Conservation (phyloP, 176 grass and related monocot species). For the Dactylis glomerata region DNA sequence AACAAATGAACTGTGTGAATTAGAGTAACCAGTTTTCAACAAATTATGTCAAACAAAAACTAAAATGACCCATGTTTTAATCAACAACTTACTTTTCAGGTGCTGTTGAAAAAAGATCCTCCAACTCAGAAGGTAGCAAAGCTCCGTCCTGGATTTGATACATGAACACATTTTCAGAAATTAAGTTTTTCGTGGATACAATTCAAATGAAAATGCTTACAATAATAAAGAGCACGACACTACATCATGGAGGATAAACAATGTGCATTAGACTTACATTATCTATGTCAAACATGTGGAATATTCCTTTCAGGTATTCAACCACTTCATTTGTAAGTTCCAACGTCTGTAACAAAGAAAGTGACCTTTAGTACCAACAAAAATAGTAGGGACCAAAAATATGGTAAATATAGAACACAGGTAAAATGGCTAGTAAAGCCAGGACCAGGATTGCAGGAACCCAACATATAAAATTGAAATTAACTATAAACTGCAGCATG, state of each 20-base stretch:
- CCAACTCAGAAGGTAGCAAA: conserved; percentile 80
- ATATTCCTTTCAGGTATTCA: conserved; percentile 77
- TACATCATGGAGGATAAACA: neutral
- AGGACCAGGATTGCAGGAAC: neutral
- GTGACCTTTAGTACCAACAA: neutral
- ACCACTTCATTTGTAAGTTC: conserved; percentile 77
- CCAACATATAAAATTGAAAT: neutral
- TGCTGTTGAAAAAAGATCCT: conserved; percentile 91
- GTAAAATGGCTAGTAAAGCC: neutral
- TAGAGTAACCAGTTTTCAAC: neutral
- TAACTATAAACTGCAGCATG: neutral
- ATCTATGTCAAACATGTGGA: conserved; percentile 87
- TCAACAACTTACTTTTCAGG: conserved; percentile 72
- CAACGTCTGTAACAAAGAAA: conserved; percentile 58
- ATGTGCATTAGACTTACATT: conserved; percentile 51
- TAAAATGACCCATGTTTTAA: neutral
- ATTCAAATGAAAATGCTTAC: neutral
- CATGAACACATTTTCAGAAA: conserved; percentile 10
- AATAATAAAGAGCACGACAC: neutral
- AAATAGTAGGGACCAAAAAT: neutral
- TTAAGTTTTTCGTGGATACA: neutral
- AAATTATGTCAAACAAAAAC: neutral
- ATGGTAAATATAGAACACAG: neutral
- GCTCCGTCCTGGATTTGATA: conserved; percentile 64
- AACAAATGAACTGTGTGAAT: neutral